Conservation (phyloP, 2,329 filamentous ascomycete genomes). For the Aspergillus fumigatiaffinis region DNA sequence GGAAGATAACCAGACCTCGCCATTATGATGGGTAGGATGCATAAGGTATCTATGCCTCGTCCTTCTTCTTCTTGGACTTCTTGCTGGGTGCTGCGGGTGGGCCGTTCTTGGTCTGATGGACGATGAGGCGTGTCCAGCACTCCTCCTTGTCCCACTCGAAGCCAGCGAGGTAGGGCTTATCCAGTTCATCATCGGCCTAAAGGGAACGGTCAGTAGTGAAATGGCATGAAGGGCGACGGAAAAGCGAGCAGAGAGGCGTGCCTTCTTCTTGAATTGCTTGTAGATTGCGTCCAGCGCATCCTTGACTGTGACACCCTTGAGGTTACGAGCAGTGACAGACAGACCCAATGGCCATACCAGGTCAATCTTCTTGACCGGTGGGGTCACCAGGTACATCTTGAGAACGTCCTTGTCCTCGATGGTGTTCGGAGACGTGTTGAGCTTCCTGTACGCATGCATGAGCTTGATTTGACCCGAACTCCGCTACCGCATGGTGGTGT, state of each 20-base stretch:
- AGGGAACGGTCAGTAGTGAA: background rate
- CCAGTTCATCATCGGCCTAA: conserved; percentile 87
- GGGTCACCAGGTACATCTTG: conserved; percentile 73
- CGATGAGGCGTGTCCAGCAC: conserved; percentile 80
- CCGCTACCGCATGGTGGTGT: background rate
- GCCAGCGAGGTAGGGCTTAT: conserved; percentile 79
- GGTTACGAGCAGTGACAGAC: conserved; percentile 82
- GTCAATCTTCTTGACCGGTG: conserved; percentile 90
- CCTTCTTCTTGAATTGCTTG: conserved; percentile 96
- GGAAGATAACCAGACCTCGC: background rate
- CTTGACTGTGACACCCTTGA: conserved; percentile 95
- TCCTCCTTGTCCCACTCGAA: conserved; percentile 97
- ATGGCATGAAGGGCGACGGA: background rate
- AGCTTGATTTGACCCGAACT: background rate
- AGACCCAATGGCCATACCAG: conserved; percentile 85
- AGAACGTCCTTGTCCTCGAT: conserved; percentile 82
- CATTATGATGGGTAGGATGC: background rate
- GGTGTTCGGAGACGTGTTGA: conserved; percentile 76
- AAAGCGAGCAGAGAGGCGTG: conserved; percentile 41
- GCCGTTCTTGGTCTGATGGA: conserved; percentile 75
- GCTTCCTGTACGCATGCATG: conserved; percentile 62
- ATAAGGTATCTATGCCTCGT: conserved; percentile 30
- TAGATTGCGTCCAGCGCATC: conserved; percentile 92
- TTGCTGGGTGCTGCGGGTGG: conserved; percentile 46
- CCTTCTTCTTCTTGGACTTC: conserved; percentile 63